Evolutionary conservation across 768 basidiomycete genomes (phyloP).

Genomic region (Lentinus brumalis): DNA sequence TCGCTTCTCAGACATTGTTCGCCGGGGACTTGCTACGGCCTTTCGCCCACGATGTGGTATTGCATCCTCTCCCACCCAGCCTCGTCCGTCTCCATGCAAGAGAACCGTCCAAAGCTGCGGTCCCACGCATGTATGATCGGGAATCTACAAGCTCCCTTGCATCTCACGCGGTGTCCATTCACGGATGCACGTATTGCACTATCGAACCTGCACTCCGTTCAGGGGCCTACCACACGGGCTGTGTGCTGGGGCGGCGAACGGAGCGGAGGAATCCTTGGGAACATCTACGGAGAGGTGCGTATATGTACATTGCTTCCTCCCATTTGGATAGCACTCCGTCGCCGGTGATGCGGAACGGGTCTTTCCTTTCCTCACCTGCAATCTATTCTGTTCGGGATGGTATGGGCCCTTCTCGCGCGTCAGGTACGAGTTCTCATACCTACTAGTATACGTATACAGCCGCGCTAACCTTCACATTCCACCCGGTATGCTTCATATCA

Average conservation of each 20-base stretch:
- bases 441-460: neutral
- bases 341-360: neutral
- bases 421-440: neutral
- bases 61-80: conserved; percentile 1
- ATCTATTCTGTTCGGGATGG: neutral
- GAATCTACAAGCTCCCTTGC: conserved; percentile 8
- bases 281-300: neutral
- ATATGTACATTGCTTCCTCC: neutral
- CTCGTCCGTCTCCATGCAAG: neutral
- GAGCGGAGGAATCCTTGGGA: neutral
- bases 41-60: neutral
- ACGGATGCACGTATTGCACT: neutral
- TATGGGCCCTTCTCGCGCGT: neutral
- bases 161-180: neutral
- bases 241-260: neutral
- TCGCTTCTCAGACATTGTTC: conserved; percentile 1
- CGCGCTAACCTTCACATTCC: neutral
- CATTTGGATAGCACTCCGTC: neutral
- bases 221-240: neutral
- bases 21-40: neutral
- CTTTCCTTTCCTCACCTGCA: neutral
- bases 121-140: conserved; percentile 6
- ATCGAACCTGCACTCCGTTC: neutral
- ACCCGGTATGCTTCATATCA: neutral
- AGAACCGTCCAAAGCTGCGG: conserved; percentile 1